Evolutionary conservation across 2,329 filamentous ascomycete genomes (phyloP).

Genomic region (Xenosphaeropsis pyriputrescens): DNA sequence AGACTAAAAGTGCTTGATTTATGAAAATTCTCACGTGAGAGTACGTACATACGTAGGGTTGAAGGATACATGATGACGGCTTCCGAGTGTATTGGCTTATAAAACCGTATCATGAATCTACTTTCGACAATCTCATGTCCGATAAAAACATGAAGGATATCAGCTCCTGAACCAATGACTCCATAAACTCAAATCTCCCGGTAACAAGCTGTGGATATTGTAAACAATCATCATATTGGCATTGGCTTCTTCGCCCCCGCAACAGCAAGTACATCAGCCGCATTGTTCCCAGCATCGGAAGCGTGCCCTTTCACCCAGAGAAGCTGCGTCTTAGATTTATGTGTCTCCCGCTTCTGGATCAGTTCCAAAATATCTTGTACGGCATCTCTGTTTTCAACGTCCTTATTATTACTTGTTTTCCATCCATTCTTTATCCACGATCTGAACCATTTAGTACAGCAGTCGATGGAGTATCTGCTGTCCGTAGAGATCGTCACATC

Average conservation of each 20-base stretch:
- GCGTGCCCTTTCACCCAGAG: constrained; percentile 86
- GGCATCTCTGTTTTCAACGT: constrained; percentile 79
- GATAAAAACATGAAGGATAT: too few relatives aligned
- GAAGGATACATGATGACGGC: too few relatives aligned
- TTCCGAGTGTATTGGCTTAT: too few relatives aligned
- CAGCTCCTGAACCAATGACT: too few relatives aligned
- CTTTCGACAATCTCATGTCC: too few relatives aligned
- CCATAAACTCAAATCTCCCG: too few relatives aligned
- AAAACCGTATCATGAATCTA: too few relatives aligned
- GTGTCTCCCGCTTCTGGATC: constrained; percentile 52
- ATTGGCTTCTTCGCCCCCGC: constrained; percentile 32
- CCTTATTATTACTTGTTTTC: constrained; percentile 54
- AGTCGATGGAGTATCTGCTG: constrained; percentile 82
- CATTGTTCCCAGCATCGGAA: constrained; percentile 57
- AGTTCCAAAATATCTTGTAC: constrained; percentile 56
- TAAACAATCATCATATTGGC: too few relatives aligned
- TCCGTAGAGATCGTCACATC: constrained; percentile 73
- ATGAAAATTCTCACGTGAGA: too few relatives aligned
- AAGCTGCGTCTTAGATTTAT: constrained; percentile 52
- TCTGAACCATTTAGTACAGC: constrained; percentile 68
- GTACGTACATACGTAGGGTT: too few relatives aligned
- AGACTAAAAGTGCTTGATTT: too few relatives aligned
- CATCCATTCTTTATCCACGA: constrained; percentile 67
- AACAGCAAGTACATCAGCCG: constrained; percentile 67
- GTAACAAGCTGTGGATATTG: too few relatives aligned